Evolutionary conservation across 495 filamentous ascomycete genomes (phyloP).

Genomic region (Penicillium tannophilum): DNA sequence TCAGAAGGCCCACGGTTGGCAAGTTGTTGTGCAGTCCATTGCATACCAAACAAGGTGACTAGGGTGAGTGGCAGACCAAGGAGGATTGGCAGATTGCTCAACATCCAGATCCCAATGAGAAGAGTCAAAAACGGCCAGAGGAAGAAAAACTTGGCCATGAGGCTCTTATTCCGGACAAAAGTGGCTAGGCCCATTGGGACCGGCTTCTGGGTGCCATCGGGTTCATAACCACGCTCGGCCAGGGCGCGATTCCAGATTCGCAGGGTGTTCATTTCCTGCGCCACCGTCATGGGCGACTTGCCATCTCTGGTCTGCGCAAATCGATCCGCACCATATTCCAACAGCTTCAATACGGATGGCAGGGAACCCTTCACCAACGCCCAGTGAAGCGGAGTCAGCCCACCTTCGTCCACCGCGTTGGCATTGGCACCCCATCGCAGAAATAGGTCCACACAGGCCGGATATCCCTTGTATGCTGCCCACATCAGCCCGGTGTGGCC

Average conservation of each 20-base stretch:
- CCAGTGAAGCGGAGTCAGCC: constrained; percentile 95
- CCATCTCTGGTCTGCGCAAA: constrained; percentile 84
- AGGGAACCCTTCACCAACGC: constrained; percentile 89
- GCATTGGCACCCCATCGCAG: constrained; percentile 94
- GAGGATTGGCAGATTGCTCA: constrained; percentile 74
- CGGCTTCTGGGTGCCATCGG: constrained; percentile 69
- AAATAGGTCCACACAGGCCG: constrained; percentile 88
- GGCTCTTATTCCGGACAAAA: constrained; percentile 70
- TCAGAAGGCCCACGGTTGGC: constrained; percentile 79
- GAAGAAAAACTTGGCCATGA: constrained; percentile 88
- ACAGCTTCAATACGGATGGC: constrained; percentile 82
- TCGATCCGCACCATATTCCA: constrained; percentile 93
- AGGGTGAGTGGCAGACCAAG: constrained; percentile 70
- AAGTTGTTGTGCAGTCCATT: constrained; percentile 76
- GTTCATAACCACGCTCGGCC: constrained; percentile 79
- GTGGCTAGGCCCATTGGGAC: constrained; percentile 53
- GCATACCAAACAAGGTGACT: constrained; percentile 67
- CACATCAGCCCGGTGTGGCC: constrained; percentile 96
- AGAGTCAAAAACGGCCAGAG: constrained; percentile 81
- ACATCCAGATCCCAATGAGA: constrained; percentile 65
- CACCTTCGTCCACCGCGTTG: constrained; percentile 84
- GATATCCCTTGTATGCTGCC: constrained; percentile 96
- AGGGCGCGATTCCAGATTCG: constrained; percentile 83
- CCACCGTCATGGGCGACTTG: constrained; percentile 82
- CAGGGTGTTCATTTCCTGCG: constrained; percentile 84